Evolutionary conservation across 106 monocot species (phyloP).

Genomic region (Narthecium ossifragum): DNA sequence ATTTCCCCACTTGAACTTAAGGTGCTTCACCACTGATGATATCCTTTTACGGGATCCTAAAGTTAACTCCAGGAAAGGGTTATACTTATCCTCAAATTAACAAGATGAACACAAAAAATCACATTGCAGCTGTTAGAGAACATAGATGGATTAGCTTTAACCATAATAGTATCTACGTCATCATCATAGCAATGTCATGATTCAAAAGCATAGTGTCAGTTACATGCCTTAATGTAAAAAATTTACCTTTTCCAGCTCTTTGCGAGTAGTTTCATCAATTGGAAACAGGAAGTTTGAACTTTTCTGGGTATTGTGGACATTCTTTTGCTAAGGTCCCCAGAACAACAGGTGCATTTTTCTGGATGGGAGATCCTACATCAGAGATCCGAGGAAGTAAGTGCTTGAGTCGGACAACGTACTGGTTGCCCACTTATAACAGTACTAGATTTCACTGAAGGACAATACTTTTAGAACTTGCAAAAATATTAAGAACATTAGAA

Average conservation of each 20-base stretch:
- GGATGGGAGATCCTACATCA: neutral
- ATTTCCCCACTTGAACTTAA: conserved; percentile 54
- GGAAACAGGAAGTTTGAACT: conserved; percentile 70
- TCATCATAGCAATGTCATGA: neutral
- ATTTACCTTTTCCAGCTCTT: conserved; percentile 48
- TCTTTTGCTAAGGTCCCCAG: conserved; percentile 3
- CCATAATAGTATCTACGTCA: neutral
- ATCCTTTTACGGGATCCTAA: conserved; percentile 56
- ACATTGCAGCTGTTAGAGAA: too few species aligned
- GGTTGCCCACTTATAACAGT: neutral
- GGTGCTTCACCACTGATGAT: conserved; percentile 68
- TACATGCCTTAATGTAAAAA: neutral
- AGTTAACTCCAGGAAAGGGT: conserved; percentile 66
- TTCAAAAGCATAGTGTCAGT: neutral
- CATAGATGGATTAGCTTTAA: neutral
- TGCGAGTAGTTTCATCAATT: conserved; percentile 44
- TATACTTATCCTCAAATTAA: conserved; percentile 43
- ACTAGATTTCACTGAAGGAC: conserved; percentile 17
- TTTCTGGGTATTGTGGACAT: conserved; percentile 14
- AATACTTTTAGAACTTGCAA: neutral
- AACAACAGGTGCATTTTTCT: conserved; percentile 8
- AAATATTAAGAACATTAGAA: neutral
- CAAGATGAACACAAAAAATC: neutral
- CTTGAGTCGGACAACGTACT: conserved; percentile 19
- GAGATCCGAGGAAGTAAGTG: conserved; percentile 2